Evolutionary conservation across 208 protist genomes (phyloP).

Genomic region (Leptomonas seymouri): DNA sequence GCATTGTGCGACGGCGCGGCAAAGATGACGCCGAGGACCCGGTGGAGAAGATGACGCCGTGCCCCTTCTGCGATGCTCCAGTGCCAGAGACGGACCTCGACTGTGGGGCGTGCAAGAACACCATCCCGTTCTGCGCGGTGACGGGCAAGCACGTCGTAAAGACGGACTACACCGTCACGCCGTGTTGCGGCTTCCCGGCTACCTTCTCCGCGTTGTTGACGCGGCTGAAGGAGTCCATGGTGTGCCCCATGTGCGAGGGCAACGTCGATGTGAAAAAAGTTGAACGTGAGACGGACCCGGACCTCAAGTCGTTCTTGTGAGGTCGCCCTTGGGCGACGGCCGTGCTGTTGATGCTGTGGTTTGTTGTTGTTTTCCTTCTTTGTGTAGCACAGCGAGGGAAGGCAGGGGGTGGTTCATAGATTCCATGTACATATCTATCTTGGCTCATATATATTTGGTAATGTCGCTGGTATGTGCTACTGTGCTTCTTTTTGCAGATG

Average conservation of each 20-base stretch:
- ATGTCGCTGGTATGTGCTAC: neutral
- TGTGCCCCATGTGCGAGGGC: conserved; percentile 90
- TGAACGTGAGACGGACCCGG: conserved; percentile 58
- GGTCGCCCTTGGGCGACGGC: neutral
- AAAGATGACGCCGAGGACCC: conserved; percentile 84
- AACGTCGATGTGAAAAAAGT: conserved; percentile 83
- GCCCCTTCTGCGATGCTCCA: conserved; percentile 92
- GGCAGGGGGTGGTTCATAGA: neutral
- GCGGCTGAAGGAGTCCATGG: conserved; percentile 60
- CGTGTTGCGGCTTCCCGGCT: conserved; percentile 93
- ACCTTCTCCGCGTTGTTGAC: conserved; percentile 72
- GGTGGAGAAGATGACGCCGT: conserved; percentile 83
- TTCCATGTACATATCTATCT: conserved; percentile 14
- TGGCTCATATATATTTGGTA: conserved; percentile 12
- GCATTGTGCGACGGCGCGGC: conserved; percentile 91
- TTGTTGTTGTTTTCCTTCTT: neutral
- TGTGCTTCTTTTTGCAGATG: too few relatives aligned
- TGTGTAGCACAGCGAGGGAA: neutral
- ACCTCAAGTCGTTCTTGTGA: conserved; percentile 62
- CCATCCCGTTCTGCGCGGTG: conserved; percentile 95
- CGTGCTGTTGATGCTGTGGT: neutral
- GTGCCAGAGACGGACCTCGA: conserved; percentile 92
- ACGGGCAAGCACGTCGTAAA: conserved; percentile 94
- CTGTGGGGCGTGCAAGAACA: conserved; percentile 95
- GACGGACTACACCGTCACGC: conserved; percentile 87